These are phyloP conservation scores for Trametes cingulata DNA, from an alignment of 768 basidiomycete genomes.

Conservation along the genomic window DNA sequence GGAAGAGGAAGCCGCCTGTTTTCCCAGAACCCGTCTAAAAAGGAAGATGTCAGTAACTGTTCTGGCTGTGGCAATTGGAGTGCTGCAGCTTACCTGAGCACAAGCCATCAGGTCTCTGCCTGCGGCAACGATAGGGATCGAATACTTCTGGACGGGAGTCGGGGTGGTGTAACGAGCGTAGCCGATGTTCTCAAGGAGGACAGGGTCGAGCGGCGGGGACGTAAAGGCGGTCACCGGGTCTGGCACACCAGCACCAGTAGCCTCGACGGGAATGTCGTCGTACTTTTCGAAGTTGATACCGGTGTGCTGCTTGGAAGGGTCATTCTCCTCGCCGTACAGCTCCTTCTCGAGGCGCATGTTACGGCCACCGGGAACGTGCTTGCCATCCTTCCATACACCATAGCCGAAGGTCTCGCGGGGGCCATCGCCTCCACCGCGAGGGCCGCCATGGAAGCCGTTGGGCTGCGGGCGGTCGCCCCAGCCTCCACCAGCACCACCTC, in stretches of 20 bases:
- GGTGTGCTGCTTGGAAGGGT: constrained; percentile 87
- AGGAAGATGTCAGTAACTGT: constrained; percentile 24
- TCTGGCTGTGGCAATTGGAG: constrained; percentile 15
- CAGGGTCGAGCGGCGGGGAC: constrained; percentile 85
- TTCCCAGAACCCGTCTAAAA: constrained; percentile 98
- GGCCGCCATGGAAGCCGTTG: constrained; percentile 26
- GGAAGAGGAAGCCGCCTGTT: constrained; percentile 98
- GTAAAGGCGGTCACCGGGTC: constrained; percentile 90
- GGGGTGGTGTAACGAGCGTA: constrained; percentile 93
- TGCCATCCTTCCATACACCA: constrained; percentile 88
- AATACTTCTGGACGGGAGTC: constrained; percentile 99
- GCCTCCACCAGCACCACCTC: constrained; percentile 43
- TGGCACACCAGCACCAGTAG: constrained; percentile 95
- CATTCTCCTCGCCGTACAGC: constrained; percentile 86
- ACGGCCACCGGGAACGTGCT: constrained; percentile 79
- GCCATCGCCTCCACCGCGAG: constrained; percentile 35
- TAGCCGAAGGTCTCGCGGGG: constrained; percentile 57
- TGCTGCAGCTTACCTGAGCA: constrained; percentile 63
- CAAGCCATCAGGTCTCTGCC: constrained; percentile 94
- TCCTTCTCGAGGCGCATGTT: constrained; percentile 94
- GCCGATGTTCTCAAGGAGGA: constrained; percentile 92
- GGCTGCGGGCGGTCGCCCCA: constrained; percentile 34
- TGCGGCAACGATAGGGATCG: constrained; percentile 93
- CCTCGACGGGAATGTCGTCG: constrained; percentile 99
- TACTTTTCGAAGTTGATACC: constrained; percentile 99